Percentiles rank a stretch among this genome's conserved stretches.
phyloP scores from a whole-genome alignment of 768 basidiomycete species.

The Leccinum incarnatum region DNA sequence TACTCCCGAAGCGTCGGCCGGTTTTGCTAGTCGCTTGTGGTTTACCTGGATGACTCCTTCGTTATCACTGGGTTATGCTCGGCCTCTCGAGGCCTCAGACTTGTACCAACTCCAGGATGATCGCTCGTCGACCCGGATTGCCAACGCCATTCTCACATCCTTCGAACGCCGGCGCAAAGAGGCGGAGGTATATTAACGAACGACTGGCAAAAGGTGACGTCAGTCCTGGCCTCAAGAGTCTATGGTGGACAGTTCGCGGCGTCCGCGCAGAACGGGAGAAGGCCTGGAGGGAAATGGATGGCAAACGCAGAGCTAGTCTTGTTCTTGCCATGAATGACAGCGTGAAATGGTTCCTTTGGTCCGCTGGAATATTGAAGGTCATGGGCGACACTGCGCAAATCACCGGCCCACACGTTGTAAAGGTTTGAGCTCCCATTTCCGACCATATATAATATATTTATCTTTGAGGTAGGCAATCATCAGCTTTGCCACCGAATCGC shows the following conservation, averaged over 20 bases:
- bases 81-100: slow-evolving; percentile 78
- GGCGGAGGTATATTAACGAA: slow-evolving; percentile 67
- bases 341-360: slow-evolving; percentile 78
- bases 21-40: slow-evolving; percentile 54
- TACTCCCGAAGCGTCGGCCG: slow-evolving; percentile 67
- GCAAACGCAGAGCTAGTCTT: slow-evolving; percentile 62
- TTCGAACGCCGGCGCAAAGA: slow-evolving; percentile 55
- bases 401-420: slow-evolving; percentile 74
- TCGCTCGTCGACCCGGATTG: slow-evolving; percentile 57
- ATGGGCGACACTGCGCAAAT: slow-evolving; percentile 72
- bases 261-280: slow-evolving; percentile 54
- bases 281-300: slow-evolving; percentile 61
- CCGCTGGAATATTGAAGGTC: slow-evolving; percentile 54
- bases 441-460: not conserved
- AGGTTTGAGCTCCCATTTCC: slow-evolving; percentile 42
- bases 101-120: slow-evolving; percentile 73
- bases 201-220: slow-evolving; percentile 65
- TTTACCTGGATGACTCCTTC: slow-evolving; percentile 78
- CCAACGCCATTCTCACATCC: slow-evolving; percentile 58
- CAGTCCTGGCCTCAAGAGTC: slow-evolving; percentile 46
- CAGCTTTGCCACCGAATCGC: slow-evolving; percentile 64
- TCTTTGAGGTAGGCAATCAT: slow-evolving; percentile 53
- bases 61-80: slow-evolving; percentile 70
- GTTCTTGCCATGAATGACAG: slow-evolving; percentile 72
- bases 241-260: slow-evolving; percentile 59